Evolutionary conservation across 1,284 basidiomycete species (phyloP).

Genomic region (Erythrobasidium hasegawianum): DNA sequence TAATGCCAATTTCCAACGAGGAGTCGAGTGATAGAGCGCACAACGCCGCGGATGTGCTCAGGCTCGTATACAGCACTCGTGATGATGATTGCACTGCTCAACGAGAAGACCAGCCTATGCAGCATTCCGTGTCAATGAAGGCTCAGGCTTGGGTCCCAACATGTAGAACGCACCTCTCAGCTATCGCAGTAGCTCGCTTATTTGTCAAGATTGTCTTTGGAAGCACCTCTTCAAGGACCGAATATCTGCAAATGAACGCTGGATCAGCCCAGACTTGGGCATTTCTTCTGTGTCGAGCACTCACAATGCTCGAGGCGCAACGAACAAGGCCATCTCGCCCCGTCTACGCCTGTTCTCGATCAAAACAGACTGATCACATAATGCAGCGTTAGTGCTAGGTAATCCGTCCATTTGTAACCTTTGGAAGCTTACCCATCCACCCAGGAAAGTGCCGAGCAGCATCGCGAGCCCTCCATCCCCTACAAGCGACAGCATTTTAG

Average conservation of each 20-base stretch:
- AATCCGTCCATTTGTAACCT: no score
- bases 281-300: background rate
- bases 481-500: no score
- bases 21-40: conserved; percentile 9
- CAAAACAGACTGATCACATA: conserved; percentile 44
- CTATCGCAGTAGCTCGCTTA: conserved; percentile 3
- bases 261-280: background rate
- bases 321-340: conserved; percentile 51
- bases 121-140: background rate
- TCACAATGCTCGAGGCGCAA: conserved; percentile 48
- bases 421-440: conserved; percentile 34
- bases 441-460: conserved; percentile 40
- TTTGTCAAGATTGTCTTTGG: conserved; percentile 13
- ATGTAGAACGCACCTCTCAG: conserved; percentile 17
- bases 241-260: conserved; percentile 35
- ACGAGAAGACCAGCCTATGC: conserved; percentile 20
- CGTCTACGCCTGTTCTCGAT: conserved; percentile 50
- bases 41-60: conserved; percentile 23
- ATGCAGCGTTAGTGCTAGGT: background rate
- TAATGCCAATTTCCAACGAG: background rate
- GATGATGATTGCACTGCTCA: conserved; percentile 16
- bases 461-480: conserved; percentile 46
- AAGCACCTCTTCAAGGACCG: conserved; percentile 40
- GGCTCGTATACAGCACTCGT: conserved; percentile 27
- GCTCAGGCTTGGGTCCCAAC: background rate